Conservation (phyloP, 495 filamentous ascomycete species). For the Podospora appendiculata region DNA sequence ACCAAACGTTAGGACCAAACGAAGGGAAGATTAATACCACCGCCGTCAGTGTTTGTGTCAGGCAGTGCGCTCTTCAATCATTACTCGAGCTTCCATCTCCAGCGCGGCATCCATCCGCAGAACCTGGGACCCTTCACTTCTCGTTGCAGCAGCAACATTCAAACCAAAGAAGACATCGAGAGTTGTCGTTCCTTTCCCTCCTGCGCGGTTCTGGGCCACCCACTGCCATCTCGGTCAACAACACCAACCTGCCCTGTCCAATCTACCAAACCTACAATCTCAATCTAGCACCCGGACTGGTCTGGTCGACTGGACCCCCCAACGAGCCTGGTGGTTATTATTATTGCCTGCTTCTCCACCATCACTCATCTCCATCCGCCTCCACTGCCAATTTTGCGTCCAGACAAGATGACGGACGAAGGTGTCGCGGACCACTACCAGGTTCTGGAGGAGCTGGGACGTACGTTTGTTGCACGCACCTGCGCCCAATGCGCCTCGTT, state of each 20-base stretch:
- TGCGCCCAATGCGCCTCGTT: not conserved
- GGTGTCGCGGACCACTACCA: conserved; percentile 76
- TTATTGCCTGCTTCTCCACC: too few relatives aligned
- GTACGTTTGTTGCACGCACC: conserved; percentile 40
- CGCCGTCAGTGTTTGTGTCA: not conserved
- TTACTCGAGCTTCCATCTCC: not conserved
- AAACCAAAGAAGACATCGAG: not conserved
- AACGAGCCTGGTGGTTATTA: too few relatives aligned
- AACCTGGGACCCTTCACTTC: too few relatives aligned
- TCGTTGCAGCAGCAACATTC: not conserved
- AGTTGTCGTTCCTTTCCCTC: too few relatives aligned
- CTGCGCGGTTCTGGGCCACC: too few relatives aligned
- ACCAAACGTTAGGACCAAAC: conserved; percentile 5
- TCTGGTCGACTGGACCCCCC: too few relatives aligned
- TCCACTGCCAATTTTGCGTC: not conserved
- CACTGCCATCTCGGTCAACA: too few relatives aligned
- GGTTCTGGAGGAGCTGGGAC: conserved; percentile 86
- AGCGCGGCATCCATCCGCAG: too few relatives aligned
- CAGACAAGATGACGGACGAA: conserved; percentile 44
- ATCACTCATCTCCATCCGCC: too few relatives aligned
- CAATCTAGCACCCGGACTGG: too few relatives aligned
- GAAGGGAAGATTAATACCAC: conserved; percentile 7
- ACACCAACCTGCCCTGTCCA: too few relatives aligned
- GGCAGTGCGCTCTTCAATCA: not conserved
- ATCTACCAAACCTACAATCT: too few relatives aligned